Evolutionary conservation across 2,329 filamentous ascomycete genomes (phyloP), one percentile per base, ranked within the genome.

Genomic region (Apiospora rasikravindrae): DNA sequence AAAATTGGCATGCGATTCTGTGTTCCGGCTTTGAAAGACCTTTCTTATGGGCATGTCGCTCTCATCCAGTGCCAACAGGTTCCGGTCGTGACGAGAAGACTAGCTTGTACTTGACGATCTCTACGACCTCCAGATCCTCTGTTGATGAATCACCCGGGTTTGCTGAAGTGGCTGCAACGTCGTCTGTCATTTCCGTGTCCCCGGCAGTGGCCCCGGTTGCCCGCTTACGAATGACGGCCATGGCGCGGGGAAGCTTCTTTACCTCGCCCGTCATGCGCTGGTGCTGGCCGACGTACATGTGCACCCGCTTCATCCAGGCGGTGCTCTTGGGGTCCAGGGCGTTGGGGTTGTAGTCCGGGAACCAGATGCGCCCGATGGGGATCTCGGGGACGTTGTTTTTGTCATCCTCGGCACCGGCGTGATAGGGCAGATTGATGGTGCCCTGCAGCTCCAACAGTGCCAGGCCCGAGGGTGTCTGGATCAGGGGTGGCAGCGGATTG

Each of bases 401-500:
- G 69, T 84, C 76, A 13, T 77, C 74, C 11, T 64, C 57, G 33
- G 57, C 29, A 10, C 57, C 57, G 16, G 19, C 8, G 22, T 64
- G 57, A 11, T 83, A 74, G 10, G 94, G 91, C 0, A 95, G 86
- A 81, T 97, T 96, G 83, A 99, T 92, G 19, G 90, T 94, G 73
- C 95, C 96, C 85, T 99, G 96, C 19, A 99, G 89, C 84, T 98
- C 96, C 72, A 99, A 86, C 66, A 99, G 87, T 24, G 96, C 96
- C 53, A 98, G 89, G 69, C 96, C 96, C 0, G 93, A 91, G 0
- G 96, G 96, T 0, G 96, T 98, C 77, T 95, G 93, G 22, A 98
- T 89, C 74, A 98, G 87, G n/a, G 88, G 82, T 1, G 96, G 96
- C 5, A 98, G 89, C 4, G 93, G 91, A 72, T 82, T 88, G 42